phyloP scores from a whole-genome alignment of 805 yeast species.

The Dipodascus geniculatus region DNA sequence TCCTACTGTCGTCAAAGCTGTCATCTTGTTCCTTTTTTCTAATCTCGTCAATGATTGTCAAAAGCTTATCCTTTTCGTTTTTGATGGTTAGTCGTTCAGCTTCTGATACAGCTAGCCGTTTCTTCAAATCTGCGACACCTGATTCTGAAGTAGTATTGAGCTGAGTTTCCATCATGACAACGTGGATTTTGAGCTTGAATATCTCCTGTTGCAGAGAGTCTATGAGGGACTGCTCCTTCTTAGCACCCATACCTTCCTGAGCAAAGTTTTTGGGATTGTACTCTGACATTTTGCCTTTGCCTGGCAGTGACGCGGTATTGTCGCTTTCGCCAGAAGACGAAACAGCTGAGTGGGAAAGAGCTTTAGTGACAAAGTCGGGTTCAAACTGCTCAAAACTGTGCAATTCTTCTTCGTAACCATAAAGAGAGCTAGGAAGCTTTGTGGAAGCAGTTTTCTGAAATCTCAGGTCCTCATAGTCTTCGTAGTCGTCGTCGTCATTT shows the following conservation, averaged over 20 bases:
- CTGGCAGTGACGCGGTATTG: background rate
- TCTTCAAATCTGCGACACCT: constrained; percentile 5
- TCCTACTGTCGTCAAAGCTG: background rate
- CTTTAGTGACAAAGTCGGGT: background rate
- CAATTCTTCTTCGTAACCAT: background rate
- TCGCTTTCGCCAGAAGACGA: background rate
- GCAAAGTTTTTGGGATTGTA: too few species aligned
- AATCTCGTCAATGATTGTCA: constrained; percentile 2
- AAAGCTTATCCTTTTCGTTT: constrained; percentile 5
- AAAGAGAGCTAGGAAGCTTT: too few species aligned
- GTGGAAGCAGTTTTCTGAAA: too few species aligned
- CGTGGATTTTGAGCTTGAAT: constrained; percentile 9
- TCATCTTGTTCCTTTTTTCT: background rate
- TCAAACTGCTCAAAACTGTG: background rate
- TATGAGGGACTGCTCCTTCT: constrained; percentile 3
- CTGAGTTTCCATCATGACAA: constrained; percentile 7
- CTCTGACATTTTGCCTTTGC: too few species aligned
- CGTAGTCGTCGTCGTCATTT: too few species aligned
- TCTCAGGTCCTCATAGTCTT: too few species aligned
- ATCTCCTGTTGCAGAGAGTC: constrained; percentile 7
- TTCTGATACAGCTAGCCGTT: constrained; percentile 2
- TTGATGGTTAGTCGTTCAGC: constrained; percentile 4
- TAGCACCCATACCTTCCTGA: background rate
- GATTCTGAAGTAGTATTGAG: background rate
- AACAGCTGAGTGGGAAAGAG: background rate